These are phyloP conservation scores for Corinectria fuckeliana DNA, from an alignment of 2,329 filamentous ascomycete species.

Conservation along the genomic window DNA sequence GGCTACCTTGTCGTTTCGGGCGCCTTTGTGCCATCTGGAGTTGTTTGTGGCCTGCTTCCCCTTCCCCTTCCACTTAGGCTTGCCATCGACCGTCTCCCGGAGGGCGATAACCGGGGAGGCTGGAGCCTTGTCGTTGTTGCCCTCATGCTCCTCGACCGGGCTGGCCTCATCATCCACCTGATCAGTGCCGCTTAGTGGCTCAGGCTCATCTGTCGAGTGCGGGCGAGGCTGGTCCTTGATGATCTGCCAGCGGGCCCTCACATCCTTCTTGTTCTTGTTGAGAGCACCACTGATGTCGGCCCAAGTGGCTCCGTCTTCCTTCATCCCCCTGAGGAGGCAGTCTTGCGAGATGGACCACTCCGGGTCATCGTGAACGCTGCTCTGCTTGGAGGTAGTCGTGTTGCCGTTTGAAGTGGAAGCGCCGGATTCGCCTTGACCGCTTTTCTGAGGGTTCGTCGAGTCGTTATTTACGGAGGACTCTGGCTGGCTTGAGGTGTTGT, in stretches of 20 bases:
- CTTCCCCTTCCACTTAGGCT: conserved; percentile 3
- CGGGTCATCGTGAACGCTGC: conserved; percentile 1
- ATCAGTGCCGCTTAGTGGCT: conserved; percentile 1
- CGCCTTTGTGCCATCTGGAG: conserved; percentile 28
- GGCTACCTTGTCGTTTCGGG: conserved; percentile 28
- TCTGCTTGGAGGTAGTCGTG: neutral
- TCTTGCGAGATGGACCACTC: conserved; percentile 47
- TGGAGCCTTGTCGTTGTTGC: neutral
- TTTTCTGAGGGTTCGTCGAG: conserved; percentile 9
- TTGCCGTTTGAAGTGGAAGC: neutral
- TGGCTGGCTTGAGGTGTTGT: conserved; percentile 6
- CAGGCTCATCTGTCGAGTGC: neutral
- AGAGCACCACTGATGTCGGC: conserved; percentile 39
- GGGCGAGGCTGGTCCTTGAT: conserved; percentile 33
- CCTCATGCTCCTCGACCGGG: no score
- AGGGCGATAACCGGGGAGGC: neutral
- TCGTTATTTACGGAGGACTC: neutral
- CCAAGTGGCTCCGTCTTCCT: conserved; percentile 41
- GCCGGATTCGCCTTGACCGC: conserved; percentile 3
- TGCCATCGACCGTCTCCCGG: neutral
- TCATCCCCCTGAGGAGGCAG: conserved; percentile 44
- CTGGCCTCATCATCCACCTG: neutral
- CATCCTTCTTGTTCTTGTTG: conserved; percentile 38
- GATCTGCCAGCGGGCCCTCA: conserved; percentile 43
- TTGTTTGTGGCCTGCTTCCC: neutral